Evolutionary conservation across 164 flowering plant genomes (phyloP), one percentile per base, ranked within the genome.

Genomic region (Hamamelis virginiana): DNA sequence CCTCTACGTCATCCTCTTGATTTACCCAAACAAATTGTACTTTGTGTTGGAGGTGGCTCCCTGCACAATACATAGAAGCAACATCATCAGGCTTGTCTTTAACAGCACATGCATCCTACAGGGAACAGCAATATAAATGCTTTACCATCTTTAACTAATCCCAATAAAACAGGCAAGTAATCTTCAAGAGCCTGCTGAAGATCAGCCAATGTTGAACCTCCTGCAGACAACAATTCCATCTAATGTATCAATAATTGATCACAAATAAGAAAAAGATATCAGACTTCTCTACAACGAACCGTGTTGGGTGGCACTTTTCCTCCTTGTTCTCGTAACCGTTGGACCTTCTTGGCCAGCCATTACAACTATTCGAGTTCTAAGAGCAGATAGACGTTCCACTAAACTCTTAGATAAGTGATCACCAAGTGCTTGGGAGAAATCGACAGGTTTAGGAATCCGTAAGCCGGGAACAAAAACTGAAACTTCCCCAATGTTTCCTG

Each of bases 1-100:
- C 98, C 97, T 92, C 97, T 66, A 74, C 80, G 27, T 86, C 92
- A 79, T 92, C 97, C 80, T 91, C 97, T 79, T 95, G 97, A 80
- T 95, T 95, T 52, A 90, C 74, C 99, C 99, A 95, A 62, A 80
- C 82, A 87, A 88, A 92, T 62, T 86, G 88, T 55, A 95, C 87
- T 69, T 83, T 85, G 68, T 89, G 79, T 73, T 92, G 94, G 69
- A 95, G 81, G 25, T 78, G 88, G 75, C 81, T 91, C 59, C 95
- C 98, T 94, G 86, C 57, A 74, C 59, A 70, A 60, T 25, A 67
- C 16, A 71, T 23, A 51, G 26, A 76, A 66, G 19, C 22, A 74
- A 65, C 19, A 28, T 56, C 15, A 47, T 71, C 66, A 69, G 12
- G 22, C 28, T 14, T 69, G 16, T 13, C n/a, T 21, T 6, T 58